Evolutionary conservation across 1,284 basidiomycete species (phyloP).

Genomic region (Anthracocystis panici-leucophaei): DNA sequence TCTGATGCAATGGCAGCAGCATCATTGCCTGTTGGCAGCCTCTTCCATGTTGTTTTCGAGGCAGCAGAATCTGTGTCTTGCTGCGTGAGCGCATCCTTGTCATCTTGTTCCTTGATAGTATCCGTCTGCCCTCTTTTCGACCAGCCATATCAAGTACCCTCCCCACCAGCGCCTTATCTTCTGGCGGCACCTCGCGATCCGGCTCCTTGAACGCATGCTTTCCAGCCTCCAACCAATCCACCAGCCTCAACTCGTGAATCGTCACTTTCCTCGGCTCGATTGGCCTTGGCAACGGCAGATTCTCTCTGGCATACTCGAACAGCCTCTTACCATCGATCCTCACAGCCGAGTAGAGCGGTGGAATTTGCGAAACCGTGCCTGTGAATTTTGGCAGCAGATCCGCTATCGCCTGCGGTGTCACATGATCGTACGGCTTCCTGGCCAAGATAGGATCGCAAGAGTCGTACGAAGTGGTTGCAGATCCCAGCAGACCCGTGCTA

Average conservation of each 20-base stretch:
- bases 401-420: constrained; percentile 74
- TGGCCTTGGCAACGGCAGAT: constrained; percentile 88
- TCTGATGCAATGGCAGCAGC: constrained; percentile 10
- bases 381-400: constrained; percentile 82
- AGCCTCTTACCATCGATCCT: constrained; percentile 98
- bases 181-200: constrained; percentile 52
- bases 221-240: constrained; percentile 61
- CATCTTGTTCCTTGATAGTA: constrained; percentile 39
- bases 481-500: constrained; percentile 90
- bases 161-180: constrained; percentile 59
- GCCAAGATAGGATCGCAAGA: constrained; percentile 75
- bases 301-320: constrained; percentile 94
- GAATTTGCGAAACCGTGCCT: constrained; percentile 85
- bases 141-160: constrained; percentile 61
- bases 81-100: neutral
- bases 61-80: neutral
- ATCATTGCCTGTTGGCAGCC: constrained; percentile 11
- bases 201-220: constrained; percentile 60
- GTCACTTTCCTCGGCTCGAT: constrained; percentile 88
- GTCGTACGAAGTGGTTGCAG: constrained; percentile 95
- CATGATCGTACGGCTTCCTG: constrained; percentile 81
- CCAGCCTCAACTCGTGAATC: constrained; percentile 81
- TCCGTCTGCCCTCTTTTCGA: constrained; percentile 35
- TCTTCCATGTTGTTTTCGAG: constrained; percentile 11
- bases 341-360: constrained; percentile 83